A percentile compares a stretch with the other conserved stretches of the same genome.
Conservation (phyloP, 2,329 filamentous ascomycete species). For the Fusarium redolens region DNA sequence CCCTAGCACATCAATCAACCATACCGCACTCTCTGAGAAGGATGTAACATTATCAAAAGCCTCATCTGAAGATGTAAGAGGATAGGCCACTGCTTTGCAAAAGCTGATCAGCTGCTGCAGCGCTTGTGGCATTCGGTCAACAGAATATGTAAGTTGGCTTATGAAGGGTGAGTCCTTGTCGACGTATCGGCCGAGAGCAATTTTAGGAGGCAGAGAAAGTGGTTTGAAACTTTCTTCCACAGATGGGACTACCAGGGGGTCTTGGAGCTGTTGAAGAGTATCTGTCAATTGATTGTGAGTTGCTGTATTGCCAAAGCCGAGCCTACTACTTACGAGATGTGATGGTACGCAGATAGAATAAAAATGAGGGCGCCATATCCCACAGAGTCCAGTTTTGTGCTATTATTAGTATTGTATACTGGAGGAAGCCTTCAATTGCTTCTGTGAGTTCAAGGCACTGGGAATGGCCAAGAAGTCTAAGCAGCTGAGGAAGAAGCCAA, state of each 20-base stretch:
- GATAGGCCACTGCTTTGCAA: constrained; percentile 56
- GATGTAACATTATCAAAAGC: constrained; percentile 48
- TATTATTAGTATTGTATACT: constrained; percentile 59
- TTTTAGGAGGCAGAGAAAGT: constrained; percentile 54
- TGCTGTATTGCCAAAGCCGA: background rate
- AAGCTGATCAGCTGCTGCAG: constrained; percentile 60
- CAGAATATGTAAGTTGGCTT: constrained; percentile 52
- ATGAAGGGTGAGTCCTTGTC: constrained; percentile 38
- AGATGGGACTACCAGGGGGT: constrained; percentile 43
- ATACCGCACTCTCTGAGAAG: constrained; percentile 57
- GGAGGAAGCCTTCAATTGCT: constrained; percentile 65
- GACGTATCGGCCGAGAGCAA: constrained; percentile 53
- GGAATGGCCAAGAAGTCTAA: constrained; percentile 66
- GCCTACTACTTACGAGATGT: constrained; percentile 56
- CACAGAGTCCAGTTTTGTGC: constrained; percentile 60
- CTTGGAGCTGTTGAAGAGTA: constrained; percentile 51
- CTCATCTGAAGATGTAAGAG: constrained; percentile 50
- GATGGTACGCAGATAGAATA: constrained; percentile 61
- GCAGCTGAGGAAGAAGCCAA: constrained; percentile 71
- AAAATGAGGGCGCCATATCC: constrained; percentile 58
- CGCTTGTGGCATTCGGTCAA: constrained; percentile 57
- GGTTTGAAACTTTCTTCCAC: constrained; percentile 44
- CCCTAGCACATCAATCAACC: constrained; percentile 62
- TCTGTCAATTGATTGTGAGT: constrained; percentile 38
- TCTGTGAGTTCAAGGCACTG: constrained; percentile 60